These are phyloP conservation scores for Furcasterigmium furcatum DNA, from an alignment of 2,329 filamentous ascomycete genomes.

Conservation along the genomic window DNA sequence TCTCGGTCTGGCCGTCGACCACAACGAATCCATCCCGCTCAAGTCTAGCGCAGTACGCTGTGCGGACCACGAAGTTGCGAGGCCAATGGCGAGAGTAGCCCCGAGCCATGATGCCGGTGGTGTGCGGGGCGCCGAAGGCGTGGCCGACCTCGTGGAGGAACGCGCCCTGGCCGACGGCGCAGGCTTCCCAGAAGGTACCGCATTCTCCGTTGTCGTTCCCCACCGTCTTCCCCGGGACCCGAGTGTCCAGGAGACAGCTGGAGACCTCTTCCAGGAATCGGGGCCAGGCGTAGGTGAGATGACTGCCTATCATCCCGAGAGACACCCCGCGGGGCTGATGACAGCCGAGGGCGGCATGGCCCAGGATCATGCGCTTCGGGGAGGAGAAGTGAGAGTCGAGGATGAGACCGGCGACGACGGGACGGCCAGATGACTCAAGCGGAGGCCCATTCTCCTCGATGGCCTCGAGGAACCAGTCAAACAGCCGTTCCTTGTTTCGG, in stretches of 20 bases:
- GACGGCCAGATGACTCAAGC: slow-evolving; percentile 34
- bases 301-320: slow-evolving; percentile 69
- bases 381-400: slow-evolving; percentile 68
- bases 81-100: slow-evolving; percentile 39
- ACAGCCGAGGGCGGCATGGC: slow-evolving; percentile 61
- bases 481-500: slow-evolving; percentile 53
- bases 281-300: slow-evolving; percentile 68
- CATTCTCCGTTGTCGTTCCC: slow-evolving; percentile 40
- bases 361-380: slow-evolving; percentile 54
- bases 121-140: slow-evolving; percentile 66
- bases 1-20: slow-evolving; percentile 26
- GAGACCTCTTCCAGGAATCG: slow-evolving; percentile 65
- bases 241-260: slow-evolving; percentile 39
- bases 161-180: slow-evolving; percentile 58
- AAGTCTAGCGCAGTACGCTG: slow-evolving; percentile 24
- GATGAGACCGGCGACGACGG: slow-evolving; percentile 68
- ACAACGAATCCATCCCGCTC: slow-evolving; percentile 9
- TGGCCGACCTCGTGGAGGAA: slow-evolving; percentile 71
- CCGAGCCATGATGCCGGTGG: slow-evolving; percentile 61
- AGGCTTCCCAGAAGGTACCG: slow-evolving; percentile 38
- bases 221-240: slow-evolving; percentile 29
- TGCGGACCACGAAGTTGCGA: slow-evolving; percentile 33
- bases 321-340: slow-evolving; percentile 53
- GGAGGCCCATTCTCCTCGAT: slow-evolving; percentile 43
- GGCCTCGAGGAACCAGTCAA: slow-evolving; percentile 25